Conservation (phyloP, 768 basidiomycete species). For the Calocybe indica region DNA sequence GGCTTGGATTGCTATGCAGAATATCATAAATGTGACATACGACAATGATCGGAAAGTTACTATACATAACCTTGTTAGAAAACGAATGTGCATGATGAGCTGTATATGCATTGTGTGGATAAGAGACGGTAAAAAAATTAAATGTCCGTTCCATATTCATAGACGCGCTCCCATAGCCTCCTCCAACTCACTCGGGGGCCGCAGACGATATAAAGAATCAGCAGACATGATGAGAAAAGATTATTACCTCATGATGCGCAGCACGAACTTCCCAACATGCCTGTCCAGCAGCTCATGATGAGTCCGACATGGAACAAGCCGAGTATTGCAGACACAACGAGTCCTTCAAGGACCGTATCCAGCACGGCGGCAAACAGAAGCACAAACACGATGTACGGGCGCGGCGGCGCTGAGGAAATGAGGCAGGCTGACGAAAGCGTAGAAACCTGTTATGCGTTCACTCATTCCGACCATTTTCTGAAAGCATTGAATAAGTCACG, state of each 20-base stretch:
- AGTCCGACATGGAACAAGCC: constrained; percentile 14
- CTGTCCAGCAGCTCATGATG: constrained; percentile 8
- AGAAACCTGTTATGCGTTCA: constrained; percentile 9
- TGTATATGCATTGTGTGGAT: too few relatives aligned
- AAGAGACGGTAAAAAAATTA: too few relatives aligned
- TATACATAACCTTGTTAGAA: too few relatives aligned
- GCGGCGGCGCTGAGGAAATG: not conserved
- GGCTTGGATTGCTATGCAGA: too few relatives aligned
- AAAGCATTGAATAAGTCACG: not conserved
- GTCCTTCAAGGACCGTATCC: constrained; percentile 19
- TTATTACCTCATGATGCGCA: not conserved
- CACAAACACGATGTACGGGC: constrained; percentile 6
- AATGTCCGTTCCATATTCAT: too few relatives aligned
- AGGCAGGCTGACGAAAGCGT: constrained; percentile 15
- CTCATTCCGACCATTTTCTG: not conserved
- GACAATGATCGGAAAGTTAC: too few relatives aligned
- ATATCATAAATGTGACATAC: too few relatives aligned
- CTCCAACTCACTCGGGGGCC: too few relatives aligned
- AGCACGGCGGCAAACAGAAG: constrained; percentile 17
- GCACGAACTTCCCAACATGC: constrained; percentile 6
- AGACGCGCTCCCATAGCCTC: too few relatives aligned
- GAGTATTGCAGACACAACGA: constrained; percentile 15
- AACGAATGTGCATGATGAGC: too few relatives aligned
- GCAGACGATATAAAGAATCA: not conserved
- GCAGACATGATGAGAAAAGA: not conserved